Conservation (phyloP, 305 asterid genomes). For the Fraxinus ornus region DNA sequence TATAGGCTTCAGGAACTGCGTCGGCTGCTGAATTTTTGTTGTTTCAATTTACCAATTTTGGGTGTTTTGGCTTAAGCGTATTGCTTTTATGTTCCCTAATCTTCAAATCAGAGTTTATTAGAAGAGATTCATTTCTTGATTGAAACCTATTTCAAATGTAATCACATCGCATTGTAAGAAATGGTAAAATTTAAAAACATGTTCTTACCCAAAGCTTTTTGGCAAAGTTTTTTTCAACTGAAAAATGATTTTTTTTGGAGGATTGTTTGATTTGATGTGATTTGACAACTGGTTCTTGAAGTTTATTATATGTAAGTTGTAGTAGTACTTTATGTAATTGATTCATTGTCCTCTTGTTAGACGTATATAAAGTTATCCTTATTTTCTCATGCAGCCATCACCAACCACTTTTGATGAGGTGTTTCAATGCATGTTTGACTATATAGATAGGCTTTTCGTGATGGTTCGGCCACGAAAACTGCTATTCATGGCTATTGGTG, state of each 20-base stretch:
- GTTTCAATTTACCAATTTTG: neutral
- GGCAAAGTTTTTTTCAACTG: neutral
- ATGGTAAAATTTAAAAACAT: neutral
- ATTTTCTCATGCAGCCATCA: constrained; percentile 77
- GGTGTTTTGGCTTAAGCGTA: neutral
- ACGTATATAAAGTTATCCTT: constrained; percentile 12
- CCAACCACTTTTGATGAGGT: constrained; percentile 94
- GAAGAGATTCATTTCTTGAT: neutral
- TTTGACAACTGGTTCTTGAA: constrained; percentile 4
- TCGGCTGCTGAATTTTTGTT: neutral
- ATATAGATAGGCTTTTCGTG: constrained; percentile 87
- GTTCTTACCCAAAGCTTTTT: neutral
- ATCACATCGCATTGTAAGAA: neutral
- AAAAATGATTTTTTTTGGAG: neutral
- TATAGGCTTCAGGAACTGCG: neutral
- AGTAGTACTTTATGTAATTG: neutral
- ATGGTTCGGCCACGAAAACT: constrained; percentile 96
- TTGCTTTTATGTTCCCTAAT: neutral
- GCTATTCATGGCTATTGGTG: constrained; percentile 96
- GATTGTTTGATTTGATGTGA: neutral
- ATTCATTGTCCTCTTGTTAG: neutral
- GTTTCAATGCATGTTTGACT: constrained; percentile 91
- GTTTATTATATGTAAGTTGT: neutral
- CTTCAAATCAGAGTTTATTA: neutral
- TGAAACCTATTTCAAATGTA: neutral